Evolutionary conservation across 306 rosid species (phyloP).

Genomic region (Castanospermum australe): DNA sequence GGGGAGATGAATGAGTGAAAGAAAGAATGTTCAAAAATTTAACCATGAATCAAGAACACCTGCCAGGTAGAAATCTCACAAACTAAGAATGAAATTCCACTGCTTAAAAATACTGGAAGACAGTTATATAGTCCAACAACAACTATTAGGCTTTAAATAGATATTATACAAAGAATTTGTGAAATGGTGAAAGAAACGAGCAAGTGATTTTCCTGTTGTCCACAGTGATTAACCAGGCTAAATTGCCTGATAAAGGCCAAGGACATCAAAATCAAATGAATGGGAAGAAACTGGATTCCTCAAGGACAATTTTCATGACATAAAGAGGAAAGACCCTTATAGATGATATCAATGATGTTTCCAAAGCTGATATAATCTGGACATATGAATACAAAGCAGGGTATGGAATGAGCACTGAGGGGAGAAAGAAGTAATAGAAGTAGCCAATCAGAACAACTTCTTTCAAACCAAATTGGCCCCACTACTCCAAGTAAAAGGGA

Average conservation of each 20-base stretch:
- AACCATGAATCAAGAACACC: neutral
- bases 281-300: neutral
- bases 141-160: neutral
- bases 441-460: neutral
- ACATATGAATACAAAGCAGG: neutral
- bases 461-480: neutral
- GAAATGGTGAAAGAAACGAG: neutral
- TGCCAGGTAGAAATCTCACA: neutral
- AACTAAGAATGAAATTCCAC: neutral
- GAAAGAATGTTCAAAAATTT: neutral
- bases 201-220: neutral
- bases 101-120: conserved; percentile 6
- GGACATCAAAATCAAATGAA: neutral
- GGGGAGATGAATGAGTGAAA: neutral
- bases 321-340: neutral
- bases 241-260: conserved; percentile 8
- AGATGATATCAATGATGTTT: neutral
- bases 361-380: neutral
- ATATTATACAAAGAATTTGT: neutral
- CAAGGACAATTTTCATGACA: neutral
- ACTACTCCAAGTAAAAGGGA: conserved; percentile 5
- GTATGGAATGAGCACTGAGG: neutral
- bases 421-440: neutral
- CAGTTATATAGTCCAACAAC: neutral
- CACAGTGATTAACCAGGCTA: neutral